Evolutionary conservation across 805 yeast genomes (phyloP).

Genomic region (Cyberlindnera saturnus): DNA sequence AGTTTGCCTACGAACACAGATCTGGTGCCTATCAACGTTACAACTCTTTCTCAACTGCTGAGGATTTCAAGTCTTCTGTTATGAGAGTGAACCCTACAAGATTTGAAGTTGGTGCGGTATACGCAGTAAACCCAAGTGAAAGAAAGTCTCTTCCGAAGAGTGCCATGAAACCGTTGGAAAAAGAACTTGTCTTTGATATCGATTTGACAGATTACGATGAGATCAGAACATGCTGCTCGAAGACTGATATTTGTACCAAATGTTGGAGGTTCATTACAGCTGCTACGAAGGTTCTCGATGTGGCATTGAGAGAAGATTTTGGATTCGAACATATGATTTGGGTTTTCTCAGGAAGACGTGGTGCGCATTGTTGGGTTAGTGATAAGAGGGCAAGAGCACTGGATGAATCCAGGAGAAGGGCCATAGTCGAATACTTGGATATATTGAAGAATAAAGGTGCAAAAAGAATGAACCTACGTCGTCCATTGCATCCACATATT

Average conservation of each 20-base stretch:
- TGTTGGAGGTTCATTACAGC: conserved; percentile 93
- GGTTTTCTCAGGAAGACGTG: conserved; percentile 98
- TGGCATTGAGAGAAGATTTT: conserved; percentile 76
- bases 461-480: conserved; percentile 47
- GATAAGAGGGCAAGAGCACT: conserved; percentile 73
- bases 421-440: conserved; percentile 80
- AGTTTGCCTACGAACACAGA: conserved; percentile 85
- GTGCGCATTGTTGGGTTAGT: conserved; percentile 98
- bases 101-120: conserved; percentile 93
- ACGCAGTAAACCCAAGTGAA: conserved; percentile 80
- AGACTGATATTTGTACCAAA: conserved; percentile 75
- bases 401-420: conserved; percentile 67
- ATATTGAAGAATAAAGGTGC: conserved; percentile 51
- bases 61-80: conserved; percentile 76
- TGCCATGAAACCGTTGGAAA: conserved; percentile 73
- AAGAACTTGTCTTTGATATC: conserved; percentile 92
- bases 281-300: conserved; percentile 71
- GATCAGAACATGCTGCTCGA: conserved; percentile 87
- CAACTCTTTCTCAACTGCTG: conserved; percentile 60
- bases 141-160: conserved; percentile 70
- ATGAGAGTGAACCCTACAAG: conserved; percentile 74
- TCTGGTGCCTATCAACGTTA: conserved; percentile 89
- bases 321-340: conserved; percentile 83
- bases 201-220: conserved; percentile 97
- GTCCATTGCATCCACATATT: conserved; percentile 89